Conservation (phyloP, 371 early-diverging fungal genomes). For the Mortierella sp. region DNA sequence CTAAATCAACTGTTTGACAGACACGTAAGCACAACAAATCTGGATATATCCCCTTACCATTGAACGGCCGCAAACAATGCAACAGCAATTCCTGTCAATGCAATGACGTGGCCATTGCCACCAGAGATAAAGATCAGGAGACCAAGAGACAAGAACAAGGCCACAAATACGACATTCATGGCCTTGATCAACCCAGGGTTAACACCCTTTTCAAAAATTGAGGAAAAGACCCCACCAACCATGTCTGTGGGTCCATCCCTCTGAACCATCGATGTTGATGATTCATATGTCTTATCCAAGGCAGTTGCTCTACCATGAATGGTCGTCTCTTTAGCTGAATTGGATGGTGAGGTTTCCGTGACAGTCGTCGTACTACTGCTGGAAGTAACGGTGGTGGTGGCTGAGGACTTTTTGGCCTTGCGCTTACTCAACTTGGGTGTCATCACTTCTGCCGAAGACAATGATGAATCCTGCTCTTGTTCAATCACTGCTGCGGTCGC, state of each 20-base stretch:
- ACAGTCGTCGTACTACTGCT: neutral
- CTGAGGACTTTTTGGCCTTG: constrained; percentile 32
- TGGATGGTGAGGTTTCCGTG: neutral
- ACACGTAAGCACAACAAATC: neutral
- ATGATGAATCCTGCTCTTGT: constrained; percentile 27
- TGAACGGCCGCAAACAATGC: constrained; percentile 45
- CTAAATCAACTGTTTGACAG: neutral
- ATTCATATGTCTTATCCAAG: neutral
- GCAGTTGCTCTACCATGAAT: neutral
- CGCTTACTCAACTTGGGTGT: constrained; percentile 49
- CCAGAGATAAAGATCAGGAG: constrained; percentile 46
- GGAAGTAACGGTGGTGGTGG: neutral
- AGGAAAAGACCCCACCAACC: constrained; percentile 45
- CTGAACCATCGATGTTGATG: constrained; percentile 29
- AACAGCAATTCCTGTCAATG: constrained; percentile 49
- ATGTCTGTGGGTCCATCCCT: constrained; percentile 44
- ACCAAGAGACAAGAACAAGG: constrained; percentile 43
- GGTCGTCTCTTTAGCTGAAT: neutral
- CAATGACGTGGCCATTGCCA: constrained; percentile 49
- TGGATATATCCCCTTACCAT: constrained; percentile 20
- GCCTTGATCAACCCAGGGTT: constrained; percentile 55
- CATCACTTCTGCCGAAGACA: constrained; percentile 24
- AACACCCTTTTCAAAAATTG: constrained; percentile 53
- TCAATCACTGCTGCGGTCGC: constrained; percentile 5
- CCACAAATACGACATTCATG: constrained; percentile 42